Conservation (phyloP, 1,284 basidiomycete genomes). For the Leccinum subrobustum region DNA sequence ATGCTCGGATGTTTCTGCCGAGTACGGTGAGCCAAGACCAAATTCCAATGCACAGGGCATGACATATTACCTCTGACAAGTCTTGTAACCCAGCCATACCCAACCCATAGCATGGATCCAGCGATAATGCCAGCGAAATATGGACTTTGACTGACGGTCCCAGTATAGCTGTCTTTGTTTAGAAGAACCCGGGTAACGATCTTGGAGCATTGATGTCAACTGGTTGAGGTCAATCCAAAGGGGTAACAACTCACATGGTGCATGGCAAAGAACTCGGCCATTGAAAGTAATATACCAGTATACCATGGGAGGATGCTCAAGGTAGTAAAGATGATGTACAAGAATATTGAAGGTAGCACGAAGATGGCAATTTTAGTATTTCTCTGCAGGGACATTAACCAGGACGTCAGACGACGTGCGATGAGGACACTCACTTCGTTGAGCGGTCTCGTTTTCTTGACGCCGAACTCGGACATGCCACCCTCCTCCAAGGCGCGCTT, state of each 20-base stretch:
- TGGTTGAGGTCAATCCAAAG: background rate
- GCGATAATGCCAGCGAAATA: conserved; percentile 93
- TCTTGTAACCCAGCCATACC: conserved; percentile 77
- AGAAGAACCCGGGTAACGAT: conserved; percentile 82
- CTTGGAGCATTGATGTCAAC: conserved; percentile 36
- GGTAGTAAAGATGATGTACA: conserved; percentile 83
- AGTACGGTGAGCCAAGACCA: background rate
- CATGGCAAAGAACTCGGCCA: conserved; percentile 88
- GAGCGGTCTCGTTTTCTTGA: conserved; percentile 63
- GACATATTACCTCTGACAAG: conserved; percentile 58
- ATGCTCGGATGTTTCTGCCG: conserved; percentile 70
- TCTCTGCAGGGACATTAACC: conserved; percentile 43
- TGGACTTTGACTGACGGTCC: conserved; percentile 75
- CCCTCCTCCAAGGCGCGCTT: conserved; percentile 86
- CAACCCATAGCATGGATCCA: conserved; percentile 85
- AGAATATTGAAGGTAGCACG: conserved; percentile 71
- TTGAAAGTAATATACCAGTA: conserved; percentile 77
- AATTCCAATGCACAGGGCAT: background rate
- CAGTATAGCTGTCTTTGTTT: conserved; percentile 74
- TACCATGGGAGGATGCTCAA: conserved; percentile 87
- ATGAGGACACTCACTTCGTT: conserved; percentile 53
- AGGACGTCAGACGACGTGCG: background rate
- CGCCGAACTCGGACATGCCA: conserved; percentile 74
- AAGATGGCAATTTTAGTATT: conserved; percentile 86
- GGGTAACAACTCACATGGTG: conserved; percentile 69